Conservation (phyloP, 2,329 filamentous ascomycete species). For the Diaporthe batatas region DNA sequence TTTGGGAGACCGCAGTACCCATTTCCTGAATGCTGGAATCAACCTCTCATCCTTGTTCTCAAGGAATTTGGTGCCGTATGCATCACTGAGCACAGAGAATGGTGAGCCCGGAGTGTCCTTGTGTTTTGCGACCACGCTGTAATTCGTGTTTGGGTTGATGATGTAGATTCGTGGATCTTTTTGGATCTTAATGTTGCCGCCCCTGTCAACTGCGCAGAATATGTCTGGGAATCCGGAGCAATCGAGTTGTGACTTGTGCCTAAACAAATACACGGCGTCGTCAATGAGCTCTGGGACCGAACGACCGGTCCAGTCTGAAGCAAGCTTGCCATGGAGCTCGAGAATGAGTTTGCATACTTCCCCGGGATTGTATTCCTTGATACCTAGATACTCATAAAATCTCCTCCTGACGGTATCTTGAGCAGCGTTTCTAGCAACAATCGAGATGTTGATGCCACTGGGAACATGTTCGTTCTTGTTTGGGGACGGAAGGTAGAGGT, state of each 20-base stretch:
- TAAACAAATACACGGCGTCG: background rate
- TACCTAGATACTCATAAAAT: background rate
- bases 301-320: background rate
- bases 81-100: background rate
- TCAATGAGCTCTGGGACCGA: background rate
- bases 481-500: background rate
- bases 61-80: background rate
- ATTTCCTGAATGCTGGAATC: background rate
- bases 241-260: background rate
- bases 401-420: background rate
- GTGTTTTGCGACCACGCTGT: background rate
- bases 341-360: conserved; percentile 5
- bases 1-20: background rate
- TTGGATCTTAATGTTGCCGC: background rate
- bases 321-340: background rate
- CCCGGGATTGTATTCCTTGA: background rate
- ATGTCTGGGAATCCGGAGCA: background rate
- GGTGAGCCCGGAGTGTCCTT: background rate
- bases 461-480: conserved; percentile 2
- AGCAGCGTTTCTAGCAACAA: background rate
- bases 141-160: background rate
- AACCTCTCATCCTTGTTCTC: background rate
- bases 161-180: background rate
- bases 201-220: background rate
- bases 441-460: background rate